A percentile compares a stretch with the other conserved stretches of the same genome.
Conservation (phyloP, 768 basidiomycete species). For the Psilocybe subaeruginosa region DNA sequence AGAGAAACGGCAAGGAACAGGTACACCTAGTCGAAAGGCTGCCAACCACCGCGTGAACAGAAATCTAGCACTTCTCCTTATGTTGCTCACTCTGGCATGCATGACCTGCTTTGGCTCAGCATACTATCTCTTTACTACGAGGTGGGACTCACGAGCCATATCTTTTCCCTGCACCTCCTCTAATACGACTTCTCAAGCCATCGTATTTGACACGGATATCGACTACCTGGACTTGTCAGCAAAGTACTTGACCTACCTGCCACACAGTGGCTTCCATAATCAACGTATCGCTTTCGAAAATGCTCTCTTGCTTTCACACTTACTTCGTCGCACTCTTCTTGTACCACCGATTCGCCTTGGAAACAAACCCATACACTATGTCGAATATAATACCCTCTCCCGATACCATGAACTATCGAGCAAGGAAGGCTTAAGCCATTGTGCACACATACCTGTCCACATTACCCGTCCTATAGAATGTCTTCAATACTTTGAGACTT, state of each 20-base stretch:
- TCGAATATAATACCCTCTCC: conserved; percentile 52
- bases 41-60: conserved; percentile 24
- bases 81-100: conserved; percentile 49
- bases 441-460: conserved; percentile 37
- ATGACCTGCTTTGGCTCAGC: conserved; percentile 59
- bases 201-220: conserved; percentile 21
- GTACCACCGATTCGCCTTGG: conserved; percentile 79
- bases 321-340: conserved; percentile 78
- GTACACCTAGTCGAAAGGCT: conserved; percentile 7
- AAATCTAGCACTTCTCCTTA: conserved; percentile 43
- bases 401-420: conserved; percentile 48
- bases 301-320: conserved; percentile 68
- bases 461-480: conserved; percentile 57
- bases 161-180: conserved; percentile 26
- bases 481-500: conserved; percentile 59
- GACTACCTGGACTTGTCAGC: conserved; percentile 18
- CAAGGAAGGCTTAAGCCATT: conserved; percentile 57
- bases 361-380: conserved; percentile 59
- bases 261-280: conserved; percentile 86
- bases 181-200: conserved; percentile 30
- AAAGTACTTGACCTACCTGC: conserved; percentile 73
- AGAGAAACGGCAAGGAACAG: not conserved
- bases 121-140: conserved; percentile 66
- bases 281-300: conserved; percentile 89
- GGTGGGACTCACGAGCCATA: conserved; percentile 45